Percentiles rank a stretch among this genome's conserved stretches.
These are phyloP conservation scores for Globisporangium canariense DNA, from an alignment of 352 stramenopile species.

Conservation along the genomic window DNA sequence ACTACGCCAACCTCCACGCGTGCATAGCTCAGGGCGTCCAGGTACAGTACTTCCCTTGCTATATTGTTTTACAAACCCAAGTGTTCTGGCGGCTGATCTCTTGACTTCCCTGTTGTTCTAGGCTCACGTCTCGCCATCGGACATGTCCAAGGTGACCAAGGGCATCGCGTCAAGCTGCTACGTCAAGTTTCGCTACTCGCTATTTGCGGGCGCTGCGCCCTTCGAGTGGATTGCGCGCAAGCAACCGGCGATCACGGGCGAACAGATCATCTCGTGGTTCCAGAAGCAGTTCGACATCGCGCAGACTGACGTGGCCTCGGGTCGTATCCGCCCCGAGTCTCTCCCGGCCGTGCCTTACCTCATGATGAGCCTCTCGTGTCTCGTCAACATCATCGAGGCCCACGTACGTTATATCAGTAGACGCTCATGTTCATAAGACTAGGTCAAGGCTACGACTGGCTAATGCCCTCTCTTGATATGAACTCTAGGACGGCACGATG, in stretches of 20 bases:
- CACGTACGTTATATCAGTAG: not conserved
- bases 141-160: not conserved
- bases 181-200: slow-evolving; percentile 49
- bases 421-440: no score
- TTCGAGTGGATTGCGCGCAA: slow-evolving; percentile 27
- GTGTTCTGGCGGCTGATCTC: not conserved
- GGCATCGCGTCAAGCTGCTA: slow-evolving; percentile 8
- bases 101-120: not conserved
- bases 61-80: not conserved
- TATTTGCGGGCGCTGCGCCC: slow-evolving; percentile 29
- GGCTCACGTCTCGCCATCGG: not conserved
- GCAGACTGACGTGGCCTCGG: not conserved
- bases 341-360: not conserved
- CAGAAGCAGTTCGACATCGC: slow-evolving; percentile 2
- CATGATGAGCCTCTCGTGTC: not conserved
- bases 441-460: no score
- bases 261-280: slow-evolving; percentile 5
- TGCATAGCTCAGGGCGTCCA: slow-evolving; percentile 24
- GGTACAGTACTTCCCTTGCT: not conserved
- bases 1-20: slow-evolving; percentile 30
- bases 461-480: no score
- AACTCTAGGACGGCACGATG: not conserved
- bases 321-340: not conserved
- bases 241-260: not conserved
- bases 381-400: not conserved